Percentiles rank a stretch among this genome's conserved stretches.
Evolutionary conservation across 2,329 filamentous ascomycete species (phyloP).

Genomic region (Sphaerulina vaccinii): DNA sequence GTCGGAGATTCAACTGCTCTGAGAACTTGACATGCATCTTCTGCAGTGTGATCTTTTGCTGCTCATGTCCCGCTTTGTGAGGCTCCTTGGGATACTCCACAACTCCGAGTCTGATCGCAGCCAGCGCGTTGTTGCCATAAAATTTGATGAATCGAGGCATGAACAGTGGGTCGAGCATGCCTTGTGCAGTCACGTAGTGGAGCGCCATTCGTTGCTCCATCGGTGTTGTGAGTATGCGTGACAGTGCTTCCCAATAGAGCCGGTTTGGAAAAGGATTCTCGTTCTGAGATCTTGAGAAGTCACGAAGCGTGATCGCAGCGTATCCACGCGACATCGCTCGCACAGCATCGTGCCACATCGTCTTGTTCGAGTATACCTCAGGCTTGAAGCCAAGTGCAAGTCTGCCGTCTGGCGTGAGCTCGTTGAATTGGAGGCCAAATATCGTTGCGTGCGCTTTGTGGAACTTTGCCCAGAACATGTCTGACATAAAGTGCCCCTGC

Average conservation of each 20-base stretch:
- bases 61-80: slow-evolving; percentile 14
- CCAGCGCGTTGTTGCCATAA: slow-evolving; percentile 42
- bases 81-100: slow-evolving; percentile 11
- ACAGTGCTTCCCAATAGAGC: slow-evolving; percentile 79
- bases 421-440: slow-evolving; percentile 63
- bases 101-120: slow-evolving; percentile 9
- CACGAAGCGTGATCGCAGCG: slow-evolving; percentile 76
- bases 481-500: slow-evolving; percentile 69
- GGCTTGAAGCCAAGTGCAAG: slow-evolving; percentile 68
- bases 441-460: slow-evolving; percentile 77
- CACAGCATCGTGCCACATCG: slow-evolving; percentile 12
- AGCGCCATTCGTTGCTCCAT: slow-evolving; percentile 49
- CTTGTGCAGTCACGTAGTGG: slow-evolving; percentile 52
- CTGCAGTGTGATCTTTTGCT: slow-evolving; percentile 8
- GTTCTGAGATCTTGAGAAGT: slow-evolving; percentile 69
- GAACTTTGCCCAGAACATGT: slow-evolving; percentile 85
- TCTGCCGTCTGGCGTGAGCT: slow-evolving; percentile 68
- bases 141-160: slow-evolving; percentile 74
- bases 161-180: slow-evolving; percentile 57
- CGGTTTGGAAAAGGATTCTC: slow-evolving; percentile 72
- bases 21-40: slow-evolving; percentile 6
- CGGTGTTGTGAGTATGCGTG: slow-evolving; percentile 74
- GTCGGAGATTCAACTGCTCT: slow-evolving; percentile 7
- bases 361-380: slow-evolving; percentile 9
- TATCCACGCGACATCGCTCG: slow-evolving; percentile 56